Conservation (phyloP, 257 asterid species). For the Solanum clarkiae region DNA sequence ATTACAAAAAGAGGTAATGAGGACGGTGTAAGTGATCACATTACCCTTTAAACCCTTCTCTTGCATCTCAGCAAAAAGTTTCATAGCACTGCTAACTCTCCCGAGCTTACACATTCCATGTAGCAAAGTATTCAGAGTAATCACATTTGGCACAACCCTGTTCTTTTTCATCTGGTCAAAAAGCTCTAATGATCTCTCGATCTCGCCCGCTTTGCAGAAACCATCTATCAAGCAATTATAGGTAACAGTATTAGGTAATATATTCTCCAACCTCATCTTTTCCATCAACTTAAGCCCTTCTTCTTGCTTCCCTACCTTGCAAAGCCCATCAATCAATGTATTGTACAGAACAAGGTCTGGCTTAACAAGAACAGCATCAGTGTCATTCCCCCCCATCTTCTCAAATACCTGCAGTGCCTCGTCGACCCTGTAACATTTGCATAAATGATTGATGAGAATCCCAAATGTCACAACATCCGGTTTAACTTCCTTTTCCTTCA, state of each 20-base stretch:
- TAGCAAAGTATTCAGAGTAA: slow-evolving; percentile 48
- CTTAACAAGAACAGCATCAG: slow-evolving; percentile 20
- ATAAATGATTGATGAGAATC: slow-evolving; percentile 53
- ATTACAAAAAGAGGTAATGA: slow-evolving; percentile 64
- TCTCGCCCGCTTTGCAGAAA: slow-evolving; percentile 67
- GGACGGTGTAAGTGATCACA: slow-evolving; percentile 36
- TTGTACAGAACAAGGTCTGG: slow-evolving; percentile 58
- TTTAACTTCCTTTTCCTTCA: slow-evolving; percentile 56
- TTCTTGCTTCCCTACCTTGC: slow-evolving; percentile 78
- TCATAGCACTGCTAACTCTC: slow-evolving; percentile 47
- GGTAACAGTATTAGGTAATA: slow-evolving; percentile 43
- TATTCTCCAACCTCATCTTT: slow-evolving; percentile 33
- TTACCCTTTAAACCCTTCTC: slow-evolving; percentile 52
- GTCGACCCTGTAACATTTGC: slow-evolving; percentile 48
- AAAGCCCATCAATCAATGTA: slow-evolving; percentile 69
- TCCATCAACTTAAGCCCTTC: slow-evolving; percentile 61
- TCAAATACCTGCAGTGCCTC: slow-evolving; percentile 59
- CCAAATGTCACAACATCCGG: slow-evolving; percentile 58
- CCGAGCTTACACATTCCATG: slow-evolving; percentile 67
- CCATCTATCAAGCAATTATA: slow-evolving; percentile 73
- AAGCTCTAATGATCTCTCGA: slow-evolving; percentile 42
- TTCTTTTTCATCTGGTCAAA: slow-evolving; percentile 44
- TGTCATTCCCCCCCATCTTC: slow-evolving; percentile 39
- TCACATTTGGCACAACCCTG: slow-evolving; percentile 30
- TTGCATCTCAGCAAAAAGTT: slow-evolving; percentile 30